Evolutionary conservation across 139 green algal species (phyloP).

Genomic region (Deuterostichococcus epilithicus): DNA sequence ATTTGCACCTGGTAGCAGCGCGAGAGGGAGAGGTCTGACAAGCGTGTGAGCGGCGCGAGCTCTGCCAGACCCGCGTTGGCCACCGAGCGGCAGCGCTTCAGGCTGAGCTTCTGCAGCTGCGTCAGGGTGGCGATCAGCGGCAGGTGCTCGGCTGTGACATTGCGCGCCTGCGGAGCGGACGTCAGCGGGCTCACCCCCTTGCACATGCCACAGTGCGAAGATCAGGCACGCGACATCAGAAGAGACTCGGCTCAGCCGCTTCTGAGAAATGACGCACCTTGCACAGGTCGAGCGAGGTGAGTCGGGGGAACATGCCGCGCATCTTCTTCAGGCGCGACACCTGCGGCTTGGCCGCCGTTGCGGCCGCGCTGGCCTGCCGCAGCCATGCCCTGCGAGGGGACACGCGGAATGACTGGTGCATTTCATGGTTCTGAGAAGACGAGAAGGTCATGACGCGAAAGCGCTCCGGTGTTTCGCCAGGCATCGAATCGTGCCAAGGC

Average conservation of each 20-base stretch:
- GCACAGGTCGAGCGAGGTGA: neutral
- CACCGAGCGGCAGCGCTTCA: slow-evolving; percentile 44
- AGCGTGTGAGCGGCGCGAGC: slow-evolving; percentile 35
- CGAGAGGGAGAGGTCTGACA: slow-evolving; percentile 27
- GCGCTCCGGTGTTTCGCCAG: neutral
- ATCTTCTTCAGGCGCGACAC: neutral
- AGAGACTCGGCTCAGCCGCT: too few relatives aligned
- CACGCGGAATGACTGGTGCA: too few relatives aligned
- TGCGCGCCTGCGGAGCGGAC: neutral
- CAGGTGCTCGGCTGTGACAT: neutral
- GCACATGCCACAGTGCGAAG: too few relatives aligned
- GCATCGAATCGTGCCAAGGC: too few relatives aligned
- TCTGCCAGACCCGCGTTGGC: slow-evolving; percentile 33
- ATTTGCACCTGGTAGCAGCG: neutral
- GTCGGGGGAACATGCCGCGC: neutral
- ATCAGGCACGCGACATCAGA: too few relatives aligned
- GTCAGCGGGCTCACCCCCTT: too few relatives aligned
- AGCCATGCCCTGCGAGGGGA: neutral
- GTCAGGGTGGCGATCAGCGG: slow-evolving; percentile 6
- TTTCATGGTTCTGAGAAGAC: too few relatives aligned
- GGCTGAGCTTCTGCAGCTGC: slow-evolving; percentile 43
- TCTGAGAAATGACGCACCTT: too few relatives aligned
- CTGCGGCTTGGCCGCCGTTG: neutral
- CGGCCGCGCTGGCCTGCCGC: neutral
- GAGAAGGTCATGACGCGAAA: neutral